Evolutionary conservation across 768 basidiomycete species (phyloP).

Genomic region (Lactarius evosmus): DNA sequence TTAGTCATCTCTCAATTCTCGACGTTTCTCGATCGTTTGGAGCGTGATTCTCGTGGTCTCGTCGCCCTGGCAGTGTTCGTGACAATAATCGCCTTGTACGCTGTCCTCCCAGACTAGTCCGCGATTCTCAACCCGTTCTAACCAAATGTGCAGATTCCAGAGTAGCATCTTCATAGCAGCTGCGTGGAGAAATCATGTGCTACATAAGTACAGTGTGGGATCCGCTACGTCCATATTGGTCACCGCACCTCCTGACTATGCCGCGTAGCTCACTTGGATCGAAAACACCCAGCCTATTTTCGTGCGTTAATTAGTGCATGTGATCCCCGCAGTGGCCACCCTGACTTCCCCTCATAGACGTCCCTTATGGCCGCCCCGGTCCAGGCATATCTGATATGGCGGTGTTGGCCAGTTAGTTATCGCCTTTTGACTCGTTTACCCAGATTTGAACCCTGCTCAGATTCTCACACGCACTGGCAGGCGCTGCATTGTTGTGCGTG

Average conservation of each 20-base stretch:
- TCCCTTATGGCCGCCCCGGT: constrained; percentile 9
- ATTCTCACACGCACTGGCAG: not conserved
- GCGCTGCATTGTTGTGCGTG: not conserved
- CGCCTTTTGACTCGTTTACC: not conserved
- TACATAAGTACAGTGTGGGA: not conserved
- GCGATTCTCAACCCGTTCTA: not conserved
- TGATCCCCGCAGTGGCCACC: not conserved
- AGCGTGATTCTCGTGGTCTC: not conserved
- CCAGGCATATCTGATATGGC: constrained; percentile 8
- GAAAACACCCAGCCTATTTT: not conserved
- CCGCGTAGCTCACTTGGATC: not conserved
- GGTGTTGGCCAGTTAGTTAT: constrained; percentile 6
- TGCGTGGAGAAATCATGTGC: not conserved
- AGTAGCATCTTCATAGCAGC: not conserved
- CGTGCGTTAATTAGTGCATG: not conserved
- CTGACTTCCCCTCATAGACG: not conserved
- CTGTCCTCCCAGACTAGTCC: not conserved
- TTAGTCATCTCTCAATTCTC: not conserved
- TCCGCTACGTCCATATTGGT: not conserved
- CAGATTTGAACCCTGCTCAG: not conserved
- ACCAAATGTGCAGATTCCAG: not conserved
- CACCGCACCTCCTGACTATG: not conserved
- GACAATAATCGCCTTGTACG: not conserved
- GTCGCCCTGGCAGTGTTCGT: not conserved
- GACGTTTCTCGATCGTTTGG: not conserved